These are phyloP conservation scores for Dissophora globulifera DNA, from an alignment of 192 early-diverging fungal species.

Conservation along the genomic window DNA sequence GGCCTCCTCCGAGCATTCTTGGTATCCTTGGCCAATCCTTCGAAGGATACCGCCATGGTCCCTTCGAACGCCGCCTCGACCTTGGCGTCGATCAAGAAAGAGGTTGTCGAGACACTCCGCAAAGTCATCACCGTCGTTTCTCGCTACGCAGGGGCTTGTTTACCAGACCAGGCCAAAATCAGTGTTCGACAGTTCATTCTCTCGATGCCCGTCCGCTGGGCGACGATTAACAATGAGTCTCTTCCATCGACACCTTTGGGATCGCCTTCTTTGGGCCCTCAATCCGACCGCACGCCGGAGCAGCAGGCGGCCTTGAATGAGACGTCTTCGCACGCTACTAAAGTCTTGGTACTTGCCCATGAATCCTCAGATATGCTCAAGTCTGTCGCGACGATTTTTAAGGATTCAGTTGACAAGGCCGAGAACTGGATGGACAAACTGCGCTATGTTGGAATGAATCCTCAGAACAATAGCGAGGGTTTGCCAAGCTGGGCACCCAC, in stretches of 20 bases:
- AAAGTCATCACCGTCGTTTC: conserved; percentile 89
- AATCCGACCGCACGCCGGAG: conserved; percentile 34
- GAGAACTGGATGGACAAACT: conserved; percentile 69
- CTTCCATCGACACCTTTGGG: conserved; percentile 53
- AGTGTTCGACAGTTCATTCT: conserved; percentile 88
- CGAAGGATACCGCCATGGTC: conserved; percentile 30
- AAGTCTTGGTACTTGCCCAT: conserved; percentile 74
- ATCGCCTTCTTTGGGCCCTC: conserved; percentile 52
- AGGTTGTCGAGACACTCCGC: conserved; percentile 84
- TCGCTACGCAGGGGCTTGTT: conserved; percentile 83
- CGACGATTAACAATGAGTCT: conserved; percentile 59
- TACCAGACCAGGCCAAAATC: conserved; percentile 85
- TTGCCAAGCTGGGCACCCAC: conserved; percentile 50
- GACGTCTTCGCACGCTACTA: conserved; percentile 67
- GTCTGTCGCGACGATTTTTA: conserved; percentile 74
- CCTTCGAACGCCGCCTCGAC: conserved; percentile 51
- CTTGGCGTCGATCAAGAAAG: conserved; percentile 72
- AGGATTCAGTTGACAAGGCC: conserved; percentile 72
- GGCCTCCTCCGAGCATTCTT: conserved; percentile 66
- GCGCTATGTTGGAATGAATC: conserved; percentile 50
- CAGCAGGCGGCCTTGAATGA: conserved; percentile 31
- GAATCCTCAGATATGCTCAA: conserved; percentile 78
- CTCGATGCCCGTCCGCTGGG: conserved; percentile 83
- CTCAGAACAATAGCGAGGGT: conserved; percentile 48
- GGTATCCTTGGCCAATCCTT: conserved; percentile 55